These are phyloP conservation scores for Fusarium ambrosium DNA, from an alignment of 2,329 filamentous ascomycete species.

Conservation along the genomic window DNA sequence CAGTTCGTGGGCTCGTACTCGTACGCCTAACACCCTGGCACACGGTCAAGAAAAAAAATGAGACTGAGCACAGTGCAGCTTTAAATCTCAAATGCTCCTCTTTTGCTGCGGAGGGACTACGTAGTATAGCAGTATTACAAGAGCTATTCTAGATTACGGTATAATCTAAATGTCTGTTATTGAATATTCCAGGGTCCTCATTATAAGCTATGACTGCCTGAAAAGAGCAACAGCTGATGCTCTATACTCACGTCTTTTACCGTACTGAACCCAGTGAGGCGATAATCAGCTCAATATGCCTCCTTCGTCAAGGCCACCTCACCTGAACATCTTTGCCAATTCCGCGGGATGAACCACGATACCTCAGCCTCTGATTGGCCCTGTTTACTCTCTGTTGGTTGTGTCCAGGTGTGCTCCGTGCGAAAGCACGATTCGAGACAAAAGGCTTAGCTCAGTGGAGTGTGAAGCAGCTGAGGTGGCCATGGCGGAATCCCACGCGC, in stretches of 20 bases:
- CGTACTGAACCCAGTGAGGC: neutral
- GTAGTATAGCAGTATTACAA: too few species aligned
- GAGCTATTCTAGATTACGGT: too few species aligned
- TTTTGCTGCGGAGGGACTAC: neutral
- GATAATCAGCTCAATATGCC: neutral
- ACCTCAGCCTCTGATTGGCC: conserved; percentile 12
- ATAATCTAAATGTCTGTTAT: neutral
- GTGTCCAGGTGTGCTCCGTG: conserved; percentile 14
- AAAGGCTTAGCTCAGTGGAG: conserved; percentile 34
- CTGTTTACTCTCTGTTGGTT: neutral
- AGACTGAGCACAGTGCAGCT: neutral
- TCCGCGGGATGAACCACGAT: conserved; percentile 5
- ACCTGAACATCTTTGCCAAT: conserved; percentile 15
- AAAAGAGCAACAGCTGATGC: neutral
- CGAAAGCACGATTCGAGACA: conserved; percentile 11
- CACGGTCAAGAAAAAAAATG: neutral
- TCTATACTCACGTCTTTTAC: neutral
- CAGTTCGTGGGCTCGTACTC: neutral
- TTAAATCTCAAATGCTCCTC: neutral
- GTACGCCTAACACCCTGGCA: neutral
- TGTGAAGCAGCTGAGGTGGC: conserved; percentile 5
- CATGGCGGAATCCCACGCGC: conserved; percentile 15
- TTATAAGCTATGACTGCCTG: neutral
- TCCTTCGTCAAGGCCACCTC: conserved; percentile 10
- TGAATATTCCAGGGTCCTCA: neutral